phyloP scores from a whole-genome alignment of 108 stramenopile species.

The Discostella stelligeroides region DNA sequence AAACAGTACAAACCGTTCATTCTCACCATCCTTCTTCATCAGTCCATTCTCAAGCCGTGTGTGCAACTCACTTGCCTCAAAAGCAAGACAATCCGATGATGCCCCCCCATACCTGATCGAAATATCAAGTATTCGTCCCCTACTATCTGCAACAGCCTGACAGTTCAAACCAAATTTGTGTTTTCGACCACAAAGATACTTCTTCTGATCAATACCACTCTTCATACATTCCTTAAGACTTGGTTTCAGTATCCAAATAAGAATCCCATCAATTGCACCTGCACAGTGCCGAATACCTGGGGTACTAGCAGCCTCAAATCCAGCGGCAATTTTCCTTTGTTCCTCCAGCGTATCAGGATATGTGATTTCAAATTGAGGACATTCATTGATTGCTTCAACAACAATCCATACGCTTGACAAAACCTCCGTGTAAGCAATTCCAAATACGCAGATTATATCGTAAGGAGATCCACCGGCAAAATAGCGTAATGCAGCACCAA shows the following conservation, averaged over 20 bases:
- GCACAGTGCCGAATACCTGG: background rate
- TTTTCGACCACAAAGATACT: no score
- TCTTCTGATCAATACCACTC: background rate
- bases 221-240: background rate
- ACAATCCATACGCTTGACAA: no score
- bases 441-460: conserved; percentile 10
- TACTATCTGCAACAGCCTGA: background rate
- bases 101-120: conserved; percentile 11
- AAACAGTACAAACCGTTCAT: conserved; percentile 7
- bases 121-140: conserved; percentile 11
- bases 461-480: conserved; percentile 11
- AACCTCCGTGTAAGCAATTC: conserved; percentile 4
- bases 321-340: background rate
- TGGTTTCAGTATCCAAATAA: no score
- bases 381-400: no score
- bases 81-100: no score
- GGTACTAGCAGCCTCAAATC: no score
- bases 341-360: conserved; percentile 1
- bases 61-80: conserved; percentile 14
- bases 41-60: conserved; percentile 7
- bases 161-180: no score
- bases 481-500: background rate
- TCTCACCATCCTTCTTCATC: conserved; percentile 6
- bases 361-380: background rate
- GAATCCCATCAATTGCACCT: no score